A percentile compares a stretch with the other conserved stretches of the same genome.
Conservation (phyloP, 2,329 filamentous ascomycete genomes). For the Diaporthe vaccinii region DNA sequence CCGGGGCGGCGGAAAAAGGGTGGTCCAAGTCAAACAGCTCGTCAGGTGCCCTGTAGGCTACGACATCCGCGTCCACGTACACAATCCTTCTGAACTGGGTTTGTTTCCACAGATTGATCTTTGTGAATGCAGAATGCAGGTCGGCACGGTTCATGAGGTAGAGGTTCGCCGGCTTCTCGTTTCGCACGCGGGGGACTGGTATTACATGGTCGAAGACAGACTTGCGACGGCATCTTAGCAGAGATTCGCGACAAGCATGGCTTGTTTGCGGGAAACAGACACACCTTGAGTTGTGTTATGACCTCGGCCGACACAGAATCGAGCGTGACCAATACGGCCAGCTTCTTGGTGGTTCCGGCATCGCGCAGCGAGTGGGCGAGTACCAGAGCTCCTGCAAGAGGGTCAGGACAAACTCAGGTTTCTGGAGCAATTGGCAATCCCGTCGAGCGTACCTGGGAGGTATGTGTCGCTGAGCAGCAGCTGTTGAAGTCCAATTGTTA, state of each 20-base stretch:
- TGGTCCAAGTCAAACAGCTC: conserved; percentile 83
- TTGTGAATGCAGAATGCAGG: conserved; percentile 93
- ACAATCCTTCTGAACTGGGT: conserved; percentile 92
- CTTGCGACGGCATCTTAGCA: conserved; percentile 59
- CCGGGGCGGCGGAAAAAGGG: conserved; percentile 81
- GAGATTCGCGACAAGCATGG: neutral
- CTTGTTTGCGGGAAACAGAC: conserved; percentile 41
- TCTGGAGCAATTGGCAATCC: conserved; percentile 41
- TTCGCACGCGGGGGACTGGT: conserved; percentile 84
- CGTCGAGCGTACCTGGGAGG: conserved; percentile 79
- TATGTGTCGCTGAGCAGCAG: conserved; percentile 94
- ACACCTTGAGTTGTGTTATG: conserved; percentile 82
- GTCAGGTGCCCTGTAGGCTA: conserved; percentile 91
- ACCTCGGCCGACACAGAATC: conserved; percentile 83
- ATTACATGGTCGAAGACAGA: conserved; percentile 90
- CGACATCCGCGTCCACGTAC: conserved; percentile 93
- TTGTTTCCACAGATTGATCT: conserved; percentile 94
- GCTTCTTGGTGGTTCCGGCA: conserved; percentile 86
- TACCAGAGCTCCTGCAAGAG: conserved; percentile 82
- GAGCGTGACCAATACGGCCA: conserved; percentile 86
- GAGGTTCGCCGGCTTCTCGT: conserved; percentile 83
- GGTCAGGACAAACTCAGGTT: conserved; percentile 30
- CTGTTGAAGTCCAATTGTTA: conserved; percentile 61
- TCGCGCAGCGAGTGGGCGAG: conserved; percentile 95
- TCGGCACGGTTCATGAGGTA: conserved; percentile 93